Conservation (phyloP, 768 basidiomycete genomes). For the Lepiota venenata region DNA sequence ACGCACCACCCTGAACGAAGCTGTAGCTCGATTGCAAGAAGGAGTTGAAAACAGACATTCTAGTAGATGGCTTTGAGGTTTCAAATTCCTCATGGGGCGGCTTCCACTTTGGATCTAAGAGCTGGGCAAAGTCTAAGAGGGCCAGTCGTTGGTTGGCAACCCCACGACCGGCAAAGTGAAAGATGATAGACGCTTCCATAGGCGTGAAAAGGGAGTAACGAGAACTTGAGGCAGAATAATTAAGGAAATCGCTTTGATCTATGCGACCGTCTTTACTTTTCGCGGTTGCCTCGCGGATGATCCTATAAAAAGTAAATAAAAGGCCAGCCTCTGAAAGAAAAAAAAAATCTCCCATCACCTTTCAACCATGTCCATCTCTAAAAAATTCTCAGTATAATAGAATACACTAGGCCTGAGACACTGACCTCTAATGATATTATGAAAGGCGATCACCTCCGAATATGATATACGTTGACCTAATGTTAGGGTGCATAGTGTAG, state of each 20-base stretch:
- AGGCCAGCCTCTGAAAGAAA: background rate
- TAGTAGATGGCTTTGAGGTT: slow-evolving; percentile 22
- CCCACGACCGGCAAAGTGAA: slow-evolving; percentile 94
- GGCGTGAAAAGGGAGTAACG: slow-evolving; percentile 96
- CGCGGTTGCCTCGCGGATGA: slow-evolving; percentile 85
- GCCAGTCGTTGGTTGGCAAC: slow-evolving; percentile 66
- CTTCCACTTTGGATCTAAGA: slow-evolving; percentile 88
- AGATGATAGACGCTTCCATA: slow-evolving; percentile 97
- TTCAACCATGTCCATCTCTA: slow-evolving; percentile 97
- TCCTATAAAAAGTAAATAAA: slow-evolving; percentile 36
- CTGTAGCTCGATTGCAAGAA: slow-evolving; percentile 76
- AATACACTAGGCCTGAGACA: slow-evolving; percentile 8
- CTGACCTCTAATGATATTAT: slow-evolving; percentile 90
- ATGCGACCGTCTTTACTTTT: slow-evolving; percentile 95
- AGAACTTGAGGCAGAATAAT: slow-evolving; percentile 80
- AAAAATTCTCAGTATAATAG: slow-evolving; percentile 7
- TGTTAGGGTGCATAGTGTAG: slow-evolving; percentile 86
- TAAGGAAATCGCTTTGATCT: slow-evolving; percentile 92
- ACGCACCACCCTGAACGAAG: slow-evolving; percentile 79
- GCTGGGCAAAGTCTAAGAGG: slow-evolving; percentile 86
- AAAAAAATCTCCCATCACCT: slow-evolving; percentile 38
- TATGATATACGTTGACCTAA: slow-evolving; percentile 92
- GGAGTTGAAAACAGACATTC: slow-evolving; percentile 46
- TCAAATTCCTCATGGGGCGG: slow-evolving; percentile 58
- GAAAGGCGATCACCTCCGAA: slow-evolving; percentile 95